Percentiles rank a stretch among this genome's conserved stretches.
Evolutionary conservation across 2,329 filamentous ascomycete species (phyloP).

Genomic region (Cordyceps militaris): DNA sequence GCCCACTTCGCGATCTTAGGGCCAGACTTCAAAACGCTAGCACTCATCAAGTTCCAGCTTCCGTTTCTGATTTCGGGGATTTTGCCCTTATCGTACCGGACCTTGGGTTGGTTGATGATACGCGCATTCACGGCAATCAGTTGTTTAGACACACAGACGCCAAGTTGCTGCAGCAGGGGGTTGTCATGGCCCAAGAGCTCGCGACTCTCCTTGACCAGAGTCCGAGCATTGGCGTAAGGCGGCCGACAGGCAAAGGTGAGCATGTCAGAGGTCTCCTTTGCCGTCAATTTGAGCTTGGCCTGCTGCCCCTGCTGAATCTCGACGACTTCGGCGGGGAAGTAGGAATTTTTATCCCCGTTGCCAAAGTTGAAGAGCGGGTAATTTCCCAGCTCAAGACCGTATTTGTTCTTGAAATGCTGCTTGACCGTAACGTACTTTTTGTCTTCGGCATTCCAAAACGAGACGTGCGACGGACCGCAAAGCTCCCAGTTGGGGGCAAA

Average conservation of each 20-base stretch:
- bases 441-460: conserved; percentile 25
- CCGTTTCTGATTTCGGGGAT: conserved; percentile 25
- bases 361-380: conserved; percentile 63
- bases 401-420: conserved; percentile 38
- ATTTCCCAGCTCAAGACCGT: conserved; percentile 27
- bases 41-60: conserved; percentile 62
- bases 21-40: conserved; percentile 47
- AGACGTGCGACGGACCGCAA: conserved; percentile 26
- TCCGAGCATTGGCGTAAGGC: conserved; percentile 59
- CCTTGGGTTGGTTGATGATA: conserved; percentile 52
- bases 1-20: conserved; percentile 42
- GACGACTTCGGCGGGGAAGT: conserved; percentile 61
- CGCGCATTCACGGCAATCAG: conserved; percentile 69
- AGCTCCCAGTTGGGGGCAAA: conserved; percentile 22
- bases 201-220: conserved; percentile 54
- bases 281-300: conserved; percentile 50
- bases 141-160: conserved; percentile 50
- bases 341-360: conserved; percentile 46
- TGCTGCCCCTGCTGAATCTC: conserved; percentile 57
- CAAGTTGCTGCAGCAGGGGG: conserved; percentile 47
- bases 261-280: conserved; percentile 60
- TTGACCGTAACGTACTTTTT: conserved; percentile 31
- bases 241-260: conserved; percentile 63
- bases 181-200: conserved; percentile 50
- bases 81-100: conserved; percentile 46